Evolutionary conservation across 345 rosid genomes (phyloP), one percentile per base, ranked within the genome.

Genomic region (Arabidopsis suecica): DNA sequence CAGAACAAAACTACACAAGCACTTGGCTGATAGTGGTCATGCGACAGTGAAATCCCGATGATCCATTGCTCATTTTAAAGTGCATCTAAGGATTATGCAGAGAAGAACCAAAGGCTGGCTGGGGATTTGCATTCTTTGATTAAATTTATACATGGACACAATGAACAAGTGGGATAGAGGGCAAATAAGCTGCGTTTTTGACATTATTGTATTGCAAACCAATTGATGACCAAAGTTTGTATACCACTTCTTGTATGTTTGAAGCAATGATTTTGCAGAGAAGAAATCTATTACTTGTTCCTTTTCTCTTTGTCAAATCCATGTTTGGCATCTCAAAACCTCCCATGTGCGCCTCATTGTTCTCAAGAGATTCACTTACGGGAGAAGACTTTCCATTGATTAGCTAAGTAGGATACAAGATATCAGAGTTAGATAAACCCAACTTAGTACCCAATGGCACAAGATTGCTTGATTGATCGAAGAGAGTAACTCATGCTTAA

Each of bases 1-100:
- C 91, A 94, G 98, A 87, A 81, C 77, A 69, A 88, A 86, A 78
- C 79, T 94, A 56, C 91, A 86, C 75, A 84, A 80, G 80, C 98
- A 91, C 81, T 78, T 94, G 77, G 89, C 83, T 11, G 97, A 94
- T 60, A 87, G 87, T 0, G 93, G 97, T 57, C 98, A 94, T 71
- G 87, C 91, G 5, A 42, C 83, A 0, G 47, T 90, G 77, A 94
- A 90, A 79, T 82, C 53, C 76, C 65, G 88, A 51, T 85, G 83
- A 80, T 69, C 47, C n/a, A 30, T 14, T 70, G 61, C 53, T 63
- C 45, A 37, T 56, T 77, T 37, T 14, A n/a, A 22, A 68, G 49
- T 16, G 22, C 69, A 68, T 33, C 53, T 2, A 60, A 65, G 62
- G 68, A 62, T 42, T 62, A 18, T 55, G 67, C 72, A 65, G 72